These are phyloP conservation scores for Lupinus albus DNA, from an alignment of 306 rosid species.

Conservation along the genomic window DNA sequence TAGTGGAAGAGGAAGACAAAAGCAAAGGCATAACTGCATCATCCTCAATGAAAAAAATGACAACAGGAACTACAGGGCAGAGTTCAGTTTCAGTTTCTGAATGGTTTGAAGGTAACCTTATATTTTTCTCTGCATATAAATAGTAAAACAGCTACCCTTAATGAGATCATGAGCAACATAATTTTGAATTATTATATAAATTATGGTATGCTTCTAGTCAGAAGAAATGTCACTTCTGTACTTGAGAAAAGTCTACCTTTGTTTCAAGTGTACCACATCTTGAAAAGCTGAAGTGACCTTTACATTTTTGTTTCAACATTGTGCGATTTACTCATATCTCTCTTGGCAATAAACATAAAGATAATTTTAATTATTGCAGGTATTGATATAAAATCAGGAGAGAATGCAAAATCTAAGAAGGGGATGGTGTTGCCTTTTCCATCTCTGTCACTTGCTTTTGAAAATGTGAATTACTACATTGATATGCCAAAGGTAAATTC, in stretches of 20 bases:
- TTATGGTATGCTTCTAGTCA: not conserved
- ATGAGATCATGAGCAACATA: constrained; percentile 6
- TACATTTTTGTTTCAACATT: not conserved
- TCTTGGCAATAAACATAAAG: constrained; percentile 25
- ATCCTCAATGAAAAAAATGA: constrained; percentile 26
- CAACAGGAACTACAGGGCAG: constrained; percentile 2
- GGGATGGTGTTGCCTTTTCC: constrained; percentile 59
- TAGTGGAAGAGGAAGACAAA: constrained; percentile 46
- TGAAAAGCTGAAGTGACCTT: constrained; percentile 9
- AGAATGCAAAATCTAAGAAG: constrained; percentile 40
- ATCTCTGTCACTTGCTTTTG: constrained; percentile 52
- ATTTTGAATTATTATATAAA: constrained; percentile 7
- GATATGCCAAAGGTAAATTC: constrained; percentile 51
- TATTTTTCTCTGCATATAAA: constrained; percentile 6
- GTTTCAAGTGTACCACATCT: not conserved
- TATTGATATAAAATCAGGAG: constrained; percentile 32
- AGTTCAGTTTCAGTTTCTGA: constrained; percentile 38
- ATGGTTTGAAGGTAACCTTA: constrained; percentile 44
- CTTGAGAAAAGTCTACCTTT: not conserved
- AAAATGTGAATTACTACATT: constrained; percentile 50
- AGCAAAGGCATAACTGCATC: constrained; percentile 34
- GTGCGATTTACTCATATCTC: constrained; percentile 15
- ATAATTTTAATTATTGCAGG: constrained; percentile 31
- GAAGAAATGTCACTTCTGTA: not conserved
- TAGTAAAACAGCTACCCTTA: not conserved